A percentile compares a stretch with the other conserved stretches of the same genome.
Conservation (phyloP, 345 rosid species). For the Lumnitzera racemosa region DNA sequence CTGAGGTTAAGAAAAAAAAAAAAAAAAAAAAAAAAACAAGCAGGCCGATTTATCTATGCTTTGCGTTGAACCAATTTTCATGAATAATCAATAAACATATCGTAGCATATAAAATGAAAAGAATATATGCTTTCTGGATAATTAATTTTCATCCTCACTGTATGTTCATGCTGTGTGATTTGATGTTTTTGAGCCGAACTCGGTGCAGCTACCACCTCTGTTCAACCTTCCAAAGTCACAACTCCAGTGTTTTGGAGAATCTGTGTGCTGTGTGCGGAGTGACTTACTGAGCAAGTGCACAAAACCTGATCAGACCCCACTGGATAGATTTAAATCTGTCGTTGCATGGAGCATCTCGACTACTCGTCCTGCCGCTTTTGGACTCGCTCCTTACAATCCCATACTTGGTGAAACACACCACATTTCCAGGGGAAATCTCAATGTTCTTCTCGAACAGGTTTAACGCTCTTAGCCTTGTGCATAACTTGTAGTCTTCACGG, state of each 20-base stretch:
- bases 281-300: constrained; percentile 45
- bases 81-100: too few species aligned
- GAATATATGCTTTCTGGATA: too few species aligned
- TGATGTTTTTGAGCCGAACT: neutral
- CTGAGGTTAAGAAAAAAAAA: too few species aligned
- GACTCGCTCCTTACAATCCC: constrained; percentile 76
- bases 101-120: too few species aligned
- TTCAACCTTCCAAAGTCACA: constrained; percentile 84
- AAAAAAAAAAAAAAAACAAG: too few species aligned
- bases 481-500: too few species aligned
- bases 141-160: neutral
- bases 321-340: constrained; percentile 45
- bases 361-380: constrained; percentile 47
- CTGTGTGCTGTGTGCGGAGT: constrained; percentile 35
- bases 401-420: constrained; percentile 93
- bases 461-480: neutral
- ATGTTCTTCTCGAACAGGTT: constrained; percentile 75
- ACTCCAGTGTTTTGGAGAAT: constrained; percentile 70
- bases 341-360: constrained; percentile 71
- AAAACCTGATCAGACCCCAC: constrained; percentile 25
- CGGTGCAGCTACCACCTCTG: constrained; percentile 54
- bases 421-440: constrained; percentile 52
- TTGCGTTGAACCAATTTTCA: too few species aligned
- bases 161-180: neutral
- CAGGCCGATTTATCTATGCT: too few species aligned